These are phyloP conservation scores for Polychaeton citri DNA, from an alignment of 2,329 filamentous ascomycete genomes.

Conservation along the genomic window DNA sequence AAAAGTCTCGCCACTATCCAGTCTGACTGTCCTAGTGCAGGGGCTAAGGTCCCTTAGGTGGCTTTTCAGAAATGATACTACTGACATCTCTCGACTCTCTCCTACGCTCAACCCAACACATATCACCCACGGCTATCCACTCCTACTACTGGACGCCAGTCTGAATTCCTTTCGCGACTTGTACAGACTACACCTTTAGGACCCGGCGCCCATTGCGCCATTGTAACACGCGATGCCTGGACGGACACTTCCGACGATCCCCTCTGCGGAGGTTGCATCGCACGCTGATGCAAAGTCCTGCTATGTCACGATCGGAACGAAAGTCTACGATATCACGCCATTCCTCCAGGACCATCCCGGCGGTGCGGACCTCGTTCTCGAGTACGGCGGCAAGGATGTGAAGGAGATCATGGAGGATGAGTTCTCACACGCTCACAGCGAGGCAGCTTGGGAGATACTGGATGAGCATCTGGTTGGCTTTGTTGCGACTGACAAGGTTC, in stretches of 20 bases:
- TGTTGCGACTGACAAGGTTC: conserved; percentile 47
- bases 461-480: conserved; percentile 80
- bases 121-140: too few species aligned
- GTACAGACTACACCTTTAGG: too few species aligned
- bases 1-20: too few species aligned
- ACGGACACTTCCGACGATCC: conserved; percentile 70
- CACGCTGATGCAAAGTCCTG: conserved; percentile 74
- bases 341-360: conserved; percentile 88
- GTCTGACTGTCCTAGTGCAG: too few species aligned
- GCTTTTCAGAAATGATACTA: too few species aligned
- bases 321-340: conserved; percentile 89
- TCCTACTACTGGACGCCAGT: too few species aligned
- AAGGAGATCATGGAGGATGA: conserved; percentile 69
- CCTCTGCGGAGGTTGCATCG: conserved; percentile 63
- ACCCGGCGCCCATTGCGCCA: too few species aligned
- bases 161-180: too few species aligned
- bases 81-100: too few species aligned
- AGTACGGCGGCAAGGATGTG: conserved; percentile 82
- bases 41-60: too few species aligned
- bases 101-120: too few species aligned
- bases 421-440: conserved; percentile 71
- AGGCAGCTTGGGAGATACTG: conserved; percentile 89
- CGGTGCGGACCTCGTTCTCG: conserved; percentile 73
- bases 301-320: conserved; percentile 80
- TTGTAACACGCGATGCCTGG: conserved; percentile 49